Evolutionary conservation across 352 stramenopile species (phyloP).

Genomic region (Globisporangium irregulare): DNA sequence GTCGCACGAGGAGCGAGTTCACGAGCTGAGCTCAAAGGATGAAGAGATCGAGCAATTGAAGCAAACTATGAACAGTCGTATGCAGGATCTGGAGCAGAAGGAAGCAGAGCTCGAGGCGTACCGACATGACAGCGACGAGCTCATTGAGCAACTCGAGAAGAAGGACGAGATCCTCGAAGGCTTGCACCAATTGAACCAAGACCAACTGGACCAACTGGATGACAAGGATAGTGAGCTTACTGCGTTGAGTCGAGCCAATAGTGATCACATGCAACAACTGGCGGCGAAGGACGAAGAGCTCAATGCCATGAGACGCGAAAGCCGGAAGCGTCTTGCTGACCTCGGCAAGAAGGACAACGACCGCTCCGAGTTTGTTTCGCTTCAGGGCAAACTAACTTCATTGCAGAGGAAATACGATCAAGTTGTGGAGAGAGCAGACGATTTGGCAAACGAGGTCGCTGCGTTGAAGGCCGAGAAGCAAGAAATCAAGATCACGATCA

Average conservation of each 20-base stretch:
- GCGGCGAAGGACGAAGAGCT: conserved; percentile 29
- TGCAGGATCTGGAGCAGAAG: conserved; percentile 1
- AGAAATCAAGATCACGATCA: conserved; percentile 30
- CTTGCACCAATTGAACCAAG: conserved; percentile 16
- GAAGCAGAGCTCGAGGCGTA: conserved; percentile 4
- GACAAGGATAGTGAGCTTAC: conserved; percentile 31
- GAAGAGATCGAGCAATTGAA: conserved; percentile 8
- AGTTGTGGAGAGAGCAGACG: conserved; percentile 28
- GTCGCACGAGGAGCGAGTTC: conserved; percentile 1
- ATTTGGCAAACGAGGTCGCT: conserved; percentile 33
- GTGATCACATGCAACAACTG: conserved; percentile 21
- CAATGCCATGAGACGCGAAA: conserved; percentile 21
- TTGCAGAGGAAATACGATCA: conserved; percentile 33
- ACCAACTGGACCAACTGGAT: conserved; percentile 27
- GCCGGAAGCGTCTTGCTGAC: conserved; percentile 18
- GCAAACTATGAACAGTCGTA: not conserved
- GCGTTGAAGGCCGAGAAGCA: conserved; percentile 37
- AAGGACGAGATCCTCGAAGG: conserved; percentile 13
- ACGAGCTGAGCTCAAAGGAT: conserved; percentile 11
- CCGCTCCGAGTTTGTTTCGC: conserved; percentile 10
- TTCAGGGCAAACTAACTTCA: conserved; percentile 18
- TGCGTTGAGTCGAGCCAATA: conserved; percentile 20
- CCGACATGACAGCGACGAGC: conserved; percentile 10
- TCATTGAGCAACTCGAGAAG: conserved; percentile 11
- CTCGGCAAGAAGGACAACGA: conserved; percentile 20